phyloP scores from a whole-genome alignment of 768 basidiomycete genomes.

The Hemileccinum impolitum region DNA sequence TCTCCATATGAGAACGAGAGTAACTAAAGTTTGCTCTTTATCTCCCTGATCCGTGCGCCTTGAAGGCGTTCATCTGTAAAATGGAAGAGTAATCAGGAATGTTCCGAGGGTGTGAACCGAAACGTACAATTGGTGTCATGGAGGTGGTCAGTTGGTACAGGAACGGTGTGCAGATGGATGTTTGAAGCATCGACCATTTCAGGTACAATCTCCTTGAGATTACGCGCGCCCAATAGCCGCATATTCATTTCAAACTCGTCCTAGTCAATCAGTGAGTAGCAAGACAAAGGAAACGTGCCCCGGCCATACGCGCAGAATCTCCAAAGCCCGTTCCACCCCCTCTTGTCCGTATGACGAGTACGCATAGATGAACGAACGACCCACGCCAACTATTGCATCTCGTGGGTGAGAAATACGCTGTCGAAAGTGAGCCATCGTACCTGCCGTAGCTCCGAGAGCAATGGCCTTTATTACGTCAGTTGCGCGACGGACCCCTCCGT shows the following conservation, averaged over 20 bases:
- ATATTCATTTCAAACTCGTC: conserved; percentile 99
- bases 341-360: conserved; percentile 87
- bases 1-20: not conserved
- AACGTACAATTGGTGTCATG: conserved; percentile 79
- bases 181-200: conserved; percentile 88
- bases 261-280: conserved; percentile 36
- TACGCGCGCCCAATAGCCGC: conserved; percentile 84
- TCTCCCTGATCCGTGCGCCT: conserved; percentile 39
- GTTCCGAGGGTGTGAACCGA: not conserved
- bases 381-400: conserved; percentile 59
- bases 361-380: conserved; percentile 84
- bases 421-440: conserved; percentile 27
- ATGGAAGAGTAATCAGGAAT: conserved; percentile 4
- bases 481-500: conserved; percentile 92
- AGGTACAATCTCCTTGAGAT: conserved; percentile 73
- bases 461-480: conserved; percentile 88
- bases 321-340: conserved; percentile 79
- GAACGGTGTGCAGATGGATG: conserved; percentile 59
- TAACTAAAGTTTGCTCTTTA: conserved; percentile 38
- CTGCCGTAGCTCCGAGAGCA: conserved; percentile 87
- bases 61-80: conserved; percentile 42
- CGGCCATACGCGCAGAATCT: conserved; percentile 64
- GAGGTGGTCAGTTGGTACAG: conserved; percentile 70
- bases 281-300: not conserved
- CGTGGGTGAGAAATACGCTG: conserved; percentile 8